phyloP scores from a whole-genome alignment of 495 filamentous ascomycete genomes.

The Aspergillus sparsus region DNA sequence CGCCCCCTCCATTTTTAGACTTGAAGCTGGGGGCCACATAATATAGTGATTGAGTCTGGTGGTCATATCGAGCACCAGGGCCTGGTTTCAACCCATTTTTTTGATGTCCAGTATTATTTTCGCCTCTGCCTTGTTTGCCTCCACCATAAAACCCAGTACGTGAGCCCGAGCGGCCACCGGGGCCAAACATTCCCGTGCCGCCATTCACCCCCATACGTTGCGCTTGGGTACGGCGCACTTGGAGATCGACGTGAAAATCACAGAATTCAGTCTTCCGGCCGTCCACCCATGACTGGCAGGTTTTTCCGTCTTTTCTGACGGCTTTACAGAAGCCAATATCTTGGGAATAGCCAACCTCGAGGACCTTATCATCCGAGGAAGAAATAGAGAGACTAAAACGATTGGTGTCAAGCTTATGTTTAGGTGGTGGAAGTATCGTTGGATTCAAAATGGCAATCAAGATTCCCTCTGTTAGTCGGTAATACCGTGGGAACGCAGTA shows the following conservation, averaged over 20 bases:
- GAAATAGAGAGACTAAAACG: conserved; percentile 81
- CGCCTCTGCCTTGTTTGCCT: conserved; percentile 9
- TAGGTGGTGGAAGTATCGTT: conserved; percentile 80
- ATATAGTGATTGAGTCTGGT: conserved; percentile 55
- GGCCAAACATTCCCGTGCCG: conserved; percentile 48
- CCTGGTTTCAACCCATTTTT: conserved; percentile 45
- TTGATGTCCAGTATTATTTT: conserved; percentile 34
- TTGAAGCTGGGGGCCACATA: conserved; percentile 54
- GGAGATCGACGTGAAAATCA: conserved; percentile 85
- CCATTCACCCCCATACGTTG: conserved; percentile 81
- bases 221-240: conserved; percentile 68
- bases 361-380: conserved; percentile 79
- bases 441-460: conserved; percentile 95
- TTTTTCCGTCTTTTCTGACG: conserved; percentile 77
- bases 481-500: conserved; percentile 84
- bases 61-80: conserved; percentile 58
- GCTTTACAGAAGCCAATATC: conserved; percentile 90
- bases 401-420: conserved; percentile 69
- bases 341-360: conserved; percentile 82
- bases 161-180: conserved; percentile 44
- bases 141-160: conserved; percentile 51
- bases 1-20: conserved; percentile 22
- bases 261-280: conserved; percentile 84
- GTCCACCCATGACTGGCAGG: conserved; percentile 85
- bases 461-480: conserved; percentile 83